Percentiles rank a stretch among this genome's conserved stretches.
Conservation (phyloP, 768 basidiomycete species). For the Daedaleopsis sinensis region DNA sequence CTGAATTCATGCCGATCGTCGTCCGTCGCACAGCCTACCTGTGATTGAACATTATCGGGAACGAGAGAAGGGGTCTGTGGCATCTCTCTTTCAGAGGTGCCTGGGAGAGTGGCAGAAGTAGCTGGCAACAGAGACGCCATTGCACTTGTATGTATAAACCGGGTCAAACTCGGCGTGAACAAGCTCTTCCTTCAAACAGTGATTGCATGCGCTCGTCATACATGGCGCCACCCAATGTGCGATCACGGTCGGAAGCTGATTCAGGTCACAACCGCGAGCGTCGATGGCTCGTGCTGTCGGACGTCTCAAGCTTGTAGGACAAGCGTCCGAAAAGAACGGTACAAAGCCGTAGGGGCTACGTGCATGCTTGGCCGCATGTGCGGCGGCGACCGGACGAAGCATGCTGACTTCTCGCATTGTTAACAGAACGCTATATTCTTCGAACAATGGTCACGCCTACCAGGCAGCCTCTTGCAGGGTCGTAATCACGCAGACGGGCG, state of each 20-base stretch:
- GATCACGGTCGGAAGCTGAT: constrained; percentile 11
- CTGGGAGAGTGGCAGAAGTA: background rate
- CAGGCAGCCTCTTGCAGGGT: background rate
- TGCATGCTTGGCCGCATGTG: background rate
- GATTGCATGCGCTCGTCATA: background rate
- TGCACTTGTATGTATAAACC: constrained; percentile 12
- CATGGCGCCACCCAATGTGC: constrained; percentile 5
- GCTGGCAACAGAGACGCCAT: background rate
- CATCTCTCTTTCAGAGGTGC: background rate
- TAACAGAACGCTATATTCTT: background rate
- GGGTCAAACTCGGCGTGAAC: constrained; percentile 11
- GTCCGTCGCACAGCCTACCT: constrained; percentile 2
- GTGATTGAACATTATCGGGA: background rate
- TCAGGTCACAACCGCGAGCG: background rate
- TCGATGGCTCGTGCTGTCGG: background rate
- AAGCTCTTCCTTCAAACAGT: constrained; percentile 10
- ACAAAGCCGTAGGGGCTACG: background rate
- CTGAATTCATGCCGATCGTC: background rate
- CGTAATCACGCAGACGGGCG: background rate
- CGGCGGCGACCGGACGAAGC: constrained; percentile 9
- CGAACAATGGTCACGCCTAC: background rate
- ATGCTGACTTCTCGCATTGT: background rate
- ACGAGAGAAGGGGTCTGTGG: background rate
- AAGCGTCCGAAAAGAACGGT: background rate
- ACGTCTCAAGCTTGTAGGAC: background rate